A percentile compares a stretch with the other conserved stretches of the same genome.
Conservation (phyloP, 2,329 filamentous ascomycete species). For the Colletotrichum sp. region DNA sequence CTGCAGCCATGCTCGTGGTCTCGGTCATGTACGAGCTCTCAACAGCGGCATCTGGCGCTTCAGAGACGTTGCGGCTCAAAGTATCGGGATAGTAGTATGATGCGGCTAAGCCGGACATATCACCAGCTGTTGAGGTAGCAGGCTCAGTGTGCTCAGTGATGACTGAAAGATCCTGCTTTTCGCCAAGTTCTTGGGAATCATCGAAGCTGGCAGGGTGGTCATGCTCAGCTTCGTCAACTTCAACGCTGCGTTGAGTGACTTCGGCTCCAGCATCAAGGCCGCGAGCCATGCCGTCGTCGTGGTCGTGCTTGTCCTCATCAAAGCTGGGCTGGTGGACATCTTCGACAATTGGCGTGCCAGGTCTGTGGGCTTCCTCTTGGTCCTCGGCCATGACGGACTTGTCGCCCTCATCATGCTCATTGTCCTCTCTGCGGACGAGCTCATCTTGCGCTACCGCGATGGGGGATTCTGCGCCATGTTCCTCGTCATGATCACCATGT, state of each 20-base stretch:
- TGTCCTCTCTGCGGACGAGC: not conserved
- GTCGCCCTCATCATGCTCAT: not conserved
- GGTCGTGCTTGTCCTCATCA: not conserved
- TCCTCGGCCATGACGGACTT: not conserved
- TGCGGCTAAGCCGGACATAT: not conserved
- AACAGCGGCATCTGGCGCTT: not conserved
- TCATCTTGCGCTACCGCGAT: not conserved
- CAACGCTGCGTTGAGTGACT: not conserved
- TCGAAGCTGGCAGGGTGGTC: not conserved
- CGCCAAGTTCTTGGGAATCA: not conserved
- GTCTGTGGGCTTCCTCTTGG: not conserved
- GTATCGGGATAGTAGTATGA: not conserved
- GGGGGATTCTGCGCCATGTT: not conserved
- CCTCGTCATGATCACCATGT: accelerated
- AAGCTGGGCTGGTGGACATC: not conserved
- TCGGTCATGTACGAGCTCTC: slow-evolving; percentile 8
- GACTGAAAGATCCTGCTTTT: not conserved
- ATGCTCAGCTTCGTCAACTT: not conserved
- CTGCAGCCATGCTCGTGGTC: not conserved
- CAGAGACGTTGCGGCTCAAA: not conserved
- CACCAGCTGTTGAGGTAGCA: not conserved
- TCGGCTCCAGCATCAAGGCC: not conserved
- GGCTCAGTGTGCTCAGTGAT: slow-evolving; percentile 7
- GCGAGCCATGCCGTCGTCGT: not conserved
- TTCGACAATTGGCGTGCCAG: not conserved